These are phyloP conservation scores for Senna tora DNA, from an alignment of 306 rosid species.

Conservation along the genomic window DNA sequence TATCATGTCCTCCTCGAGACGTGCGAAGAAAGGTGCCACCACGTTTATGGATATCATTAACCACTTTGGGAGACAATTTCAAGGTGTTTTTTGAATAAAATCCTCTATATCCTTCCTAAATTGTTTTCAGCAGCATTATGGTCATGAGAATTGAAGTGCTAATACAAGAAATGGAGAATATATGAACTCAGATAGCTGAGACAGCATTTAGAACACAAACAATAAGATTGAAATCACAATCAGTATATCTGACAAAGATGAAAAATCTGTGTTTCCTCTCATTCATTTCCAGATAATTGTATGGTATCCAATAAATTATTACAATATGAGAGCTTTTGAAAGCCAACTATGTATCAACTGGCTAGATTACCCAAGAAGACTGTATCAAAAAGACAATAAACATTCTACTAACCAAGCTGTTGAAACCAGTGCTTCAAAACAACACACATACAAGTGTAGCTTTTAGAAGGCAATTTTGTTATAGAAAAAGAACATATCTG, in stretches of 20 bases:
- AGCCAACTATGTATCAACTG: not conserved
- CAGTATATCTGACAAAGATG: not conserved
- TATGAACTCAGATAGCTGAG: not conserved
- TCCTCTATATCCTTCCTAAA: constrained; percentile 88
- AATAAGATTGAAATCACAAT: constrained; percentile 1
- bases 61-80: constrained; percentile 79
- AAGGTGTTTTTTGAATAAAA: constrained; percentile 86
- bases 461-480: not conserved
- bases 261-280: not conserved
- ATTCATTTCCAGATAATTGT: constrained; percentile 8
- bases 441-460: not conserved
- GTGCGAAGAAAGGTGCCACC: constrained; percentile 94
- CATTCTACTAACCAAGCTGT: not conserved
- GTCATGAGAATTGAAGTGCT: constrained; percentile 21
- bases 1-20: constrained; percentile 97
- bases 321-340: not conserved
- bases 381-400: not conserved
- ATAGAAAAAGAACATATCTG: not conserved
- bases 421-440: not conserved
- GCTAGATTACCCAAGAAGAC: not conserved
- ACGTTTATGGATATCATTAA: constrained; percentile 79
- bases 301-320: not conserved
- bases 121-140: constrained; percentile 36
- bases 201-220: constrained; percentile 4
- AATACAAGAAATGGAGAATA: constrained; percentile 26